phyloP scores from a whole-genome alignment of 331 rosid species.

The Dryas integrifolia region DNA sequence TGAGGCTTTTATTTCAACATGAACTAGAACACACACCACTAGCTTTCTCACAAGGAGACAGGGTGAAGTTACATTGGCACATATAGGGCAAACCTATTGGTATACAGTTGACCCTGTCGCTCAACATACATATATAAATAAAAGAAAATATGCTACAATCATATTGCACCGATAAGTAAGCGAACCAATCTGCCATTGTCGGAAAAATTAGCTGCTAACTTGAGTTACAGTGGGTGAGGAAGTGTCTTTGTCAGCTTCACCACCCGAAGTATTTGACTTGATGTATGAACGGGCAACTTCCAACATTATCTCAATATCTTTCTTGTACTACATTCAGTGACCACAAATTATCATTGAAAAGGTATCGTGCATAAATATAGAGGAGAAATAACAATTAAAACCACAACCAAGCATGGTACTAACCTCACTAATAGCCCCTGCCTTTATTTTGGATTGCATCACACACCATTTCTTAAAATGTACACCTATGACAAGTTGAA shows the following conservation, averaged over 20 bases:
- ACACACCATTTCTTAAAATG: conserved; percentile 98
- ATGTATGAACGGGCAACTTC: conserved; percentile 62
- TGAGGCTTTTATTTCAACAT: background rate
- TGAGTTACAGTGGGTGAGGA: conserved; percentile 33
- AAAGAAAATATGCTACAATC: background rate
- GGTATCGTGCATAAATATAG: background rate
- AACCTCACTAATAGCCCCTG: conserved; percentile 92
- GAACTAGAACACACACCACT: conserved; percentile 14
- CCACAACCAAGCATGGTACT: conserved; percentile 26
- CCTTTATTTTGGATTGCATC: conserved; percentile 90
- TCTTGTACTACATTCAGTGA: conserved; percentile 70
- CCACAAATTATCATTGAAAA: conserved; percentile 6
- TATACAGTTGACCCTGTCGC: background rate
- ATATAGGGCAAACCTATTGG: background rate
- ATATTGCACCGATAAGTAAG: conserved; percentile 5
- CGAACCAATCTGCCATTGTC: conserved; percentile 22
- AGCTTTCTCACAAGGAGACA: conserved; percentile 20
- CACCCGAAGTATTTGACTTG: conserved; percentile 31
- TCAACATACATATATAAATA: background rate
- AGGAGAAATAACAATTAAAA: background rate
- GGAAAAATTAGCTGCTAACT: conserved; percentile 37
- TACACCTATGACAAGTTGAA: conserved; percentile 55
- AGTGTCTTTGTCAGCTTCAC: conserved; percentile 30
- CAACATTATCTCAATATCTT: conserved; percentile 74
- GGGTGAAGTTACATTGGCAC: conserved; percentile 22